phyloP scores from a whole-genome alignment of 192 early-diverging fungal species.

The Irineochytrium annulatum region DNA sequence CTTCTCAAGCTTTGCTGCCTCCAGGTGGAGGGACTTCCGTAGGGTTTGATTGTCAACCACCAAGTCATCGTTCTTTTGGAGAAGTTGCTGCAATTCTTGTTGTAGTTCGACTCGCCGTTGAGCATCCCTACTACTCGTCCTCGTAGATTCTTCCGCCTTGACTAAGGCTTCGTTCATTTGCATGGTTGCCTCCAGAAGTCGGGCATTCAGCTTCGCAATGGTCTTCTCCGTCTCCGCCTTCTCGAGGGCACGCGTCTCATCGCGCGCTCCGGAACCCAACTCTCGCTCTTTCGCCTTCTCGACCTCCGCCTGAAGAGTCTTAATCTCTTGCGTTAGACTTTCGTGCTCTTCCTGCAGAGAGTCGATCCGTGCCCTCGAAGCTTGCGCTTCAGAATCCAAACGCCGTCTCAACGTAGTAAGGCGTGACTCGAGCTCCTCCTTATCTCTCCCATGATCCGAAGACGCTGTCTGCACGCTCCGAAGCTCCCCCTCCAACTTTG shows the following conservation, averaged over 20 bases:
- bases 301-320: not conserved
- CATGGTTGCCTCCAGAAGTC: conserved; percentile 6
- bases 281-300: not conserved
- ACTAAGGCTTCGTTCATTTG: not conserved
- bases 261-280: not conserved
- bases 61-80: not conserved
- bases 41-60: not conserved
- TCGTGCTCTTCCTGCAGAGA: conserved; percentile 12
- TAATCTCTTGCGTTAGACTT: conserved; percentile 1
- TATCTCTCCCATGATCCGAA: not conserved
- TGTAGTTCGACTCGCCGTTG: conserved; percentile 11
- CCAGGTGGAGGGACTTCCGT: not conserved
- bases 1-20: conserved; percentile 1
- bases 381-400: not conserved
- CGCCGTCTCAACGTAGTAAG: not conserved
- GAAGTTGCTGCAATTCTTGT: not conserved
- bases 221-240: conserved; percentile 14
- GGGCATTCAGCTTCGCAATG: conserved; percentile 20
- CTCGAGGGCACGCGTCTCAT: conserved; percentile 12
- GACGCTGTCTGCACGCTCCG: not conserved
- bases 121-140: not conserved
- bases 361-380: not conserved
- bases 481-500: conserved; percentile 14
- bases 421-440: conserved; percentile 16
- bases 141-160: conserved; percentile 8